Evolutionary conservation across 2,329 filamentous ascomycete species (phyloP).

Genomic region (Sporothrix humicola): DNA sequence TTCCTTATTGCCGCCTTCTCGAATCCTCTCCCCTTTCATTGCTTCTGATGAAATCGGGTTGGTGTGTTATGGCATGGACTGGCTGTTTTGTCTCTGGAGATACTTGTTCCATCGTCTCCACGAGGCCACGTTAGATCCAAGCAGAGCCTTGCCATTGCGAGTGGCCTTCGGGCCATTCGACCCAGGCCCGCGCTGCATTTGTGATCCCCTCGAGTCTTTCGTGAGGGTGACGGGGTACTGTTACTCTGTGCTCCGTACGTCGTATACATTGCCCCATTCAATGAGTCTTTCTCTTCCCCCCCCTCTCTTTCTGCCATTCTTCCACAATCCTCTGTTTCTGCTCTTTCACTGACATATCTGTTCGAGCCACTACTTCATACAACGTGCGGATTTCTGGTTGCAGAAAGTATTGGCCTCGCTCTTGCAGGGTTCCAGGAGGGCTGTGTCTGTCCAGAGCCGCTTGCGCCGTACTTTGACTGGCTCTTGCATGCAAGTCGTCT

Average conservation of each 20-base stretch:
- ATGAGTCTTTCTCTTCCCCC: not conserved
- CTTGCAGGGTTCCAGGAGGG: not conserved
- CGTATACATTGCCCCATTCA: not conserved
- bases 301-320: not conserved
- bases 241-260: not conserved
- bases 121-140: not conserved
- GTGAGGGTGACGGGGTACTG: not conserved
- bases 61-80: constrained; percentile 8
- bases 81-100: constrained; percentile 7
- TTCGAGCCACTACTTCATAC: not conserved
- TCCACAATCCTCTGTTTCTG: not conserved
- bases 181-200: not conserved
- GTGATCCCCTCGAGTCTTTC: not conserved
- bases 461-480: not conserved
- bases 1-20: not conserved
- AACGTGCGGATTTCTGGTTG: not conserved
- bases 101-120: not conserved
- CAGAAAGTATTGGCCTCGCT: not conserved
- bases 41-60: not conserved
- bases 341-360: too few relatives aligned
- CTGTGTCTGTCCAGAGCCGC: constrained; percentile 15
- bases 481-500: not conserved
- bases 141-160: not conserved
- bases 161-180: not conserved
- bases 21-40: not conserved